phyloP scores from a whole-genome alignment of 345 rosid genomes.

The Trapa bicornis region DNA sequence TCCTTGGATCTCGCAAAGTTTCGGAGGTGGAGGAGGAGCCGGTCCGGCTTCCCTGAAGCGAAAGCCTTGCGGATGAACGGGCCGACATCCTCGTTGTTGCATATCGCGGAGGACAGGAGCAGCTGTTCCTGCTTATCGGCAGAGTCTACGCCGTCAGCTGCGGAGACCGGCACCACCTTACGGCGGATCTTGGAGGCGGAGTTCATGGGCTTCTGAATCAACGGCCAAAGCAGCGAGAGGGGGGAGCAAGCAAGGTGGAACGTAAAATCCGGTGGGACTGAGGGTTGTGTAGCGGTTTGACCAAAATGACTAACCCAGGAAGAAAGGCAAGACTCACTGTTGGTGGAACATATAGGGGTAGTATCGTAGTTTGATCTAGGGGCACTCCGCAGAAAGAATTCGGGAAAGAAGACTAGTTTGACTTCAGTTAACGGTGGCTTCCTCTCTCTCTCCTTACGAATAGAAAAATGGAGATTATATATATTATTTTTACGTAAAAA shows the following conservation, averaged over 20 bases:
- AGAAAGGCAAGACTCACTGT: not conserved
- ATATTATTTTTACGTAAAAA: too few relatives aligned
- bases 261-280: not conserved
- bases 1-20: conserved; percentile 79
- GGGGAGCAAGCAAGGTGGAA: not conserved
- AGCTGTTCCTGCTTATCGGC: conserved; percentile 75
- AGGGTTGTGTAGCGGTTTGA: conserved; percentile 3
- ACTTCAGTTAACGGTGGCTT: not conserved
- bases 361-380: not conserved
- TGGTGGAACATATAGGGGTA: not conserved
- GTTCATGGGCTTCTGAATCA: conserved; percentile 29
- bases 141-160: conserved; percentile 44
- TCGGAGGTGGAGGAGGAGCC: conserved; percentile 78
- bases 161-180: conserved; percentile 41
- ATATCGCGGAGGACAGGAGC: conserved; percentile 76
- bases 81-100: conserved; percentile 88
- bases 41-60: conserved; percentile 72
- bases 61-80: conserved; percentile 82
- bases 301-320: not conserved
- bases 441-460: too few relatives aligned
- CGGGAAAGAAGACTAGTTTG: conserved; percentile 5
- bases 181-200: conserved; percentile 65
- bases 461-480: too few relatives aligned
- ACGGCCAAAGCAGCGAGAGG: not conserved
- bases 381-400: conserved; percentile 6